Conservation (phyloP, 2,329 filamentous ascomycete species). For the Colletotrichum australisinense region DNA sequence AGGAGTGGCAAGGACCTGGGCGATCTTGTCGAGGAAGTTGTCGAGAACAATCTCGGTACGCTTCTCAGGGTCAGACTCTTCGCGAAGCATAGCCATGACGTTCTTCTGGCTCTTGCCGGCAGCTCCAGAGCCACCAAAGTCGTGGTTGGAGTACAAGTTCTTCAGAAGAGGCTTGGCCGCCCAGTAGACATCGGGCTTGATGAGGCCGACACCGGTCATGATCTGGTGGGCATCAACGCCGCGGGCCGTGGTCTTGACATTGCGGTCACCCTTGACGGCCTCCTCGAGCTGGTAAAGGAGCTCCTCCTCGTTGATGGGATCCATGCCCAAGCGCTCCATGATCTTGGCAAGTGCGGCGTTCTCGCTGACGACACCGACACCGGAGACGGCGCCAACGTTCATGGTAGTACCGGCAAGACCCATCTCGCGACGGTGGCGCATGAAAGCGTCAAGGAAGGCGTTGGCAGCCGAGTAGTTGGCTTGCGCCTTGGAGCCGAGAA, state of each 20-base stretch:
- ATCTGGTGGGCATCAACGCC: constrained; percentile 38
- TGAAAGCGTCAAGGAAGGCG: constrained; percentile 47
- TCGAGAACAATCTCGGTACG: constrained; percentile 31
- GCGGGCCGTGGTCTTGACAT: constrained; percentile 6
- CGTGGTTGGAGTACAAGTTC: constrained; percentile 40
- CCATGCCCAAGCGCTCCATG: constrained; percentile 36
- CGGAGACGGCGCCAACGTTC: constrained; percentile 48
- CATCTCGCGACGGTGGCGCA: constrained; percentile 40
- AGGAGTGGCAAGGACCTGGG: constrained; percentile 32
- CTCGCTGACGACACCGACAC: constrained; percentile 38
- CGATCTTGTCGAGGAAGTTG: constrained; percentile 38
- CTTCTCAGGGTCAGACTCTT: background rate
- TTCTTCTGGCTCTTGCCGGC: background rate
- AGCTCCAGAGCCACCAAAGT: constrained; percentile 31
- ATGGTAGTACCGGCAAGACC: constrained; percentile 47
- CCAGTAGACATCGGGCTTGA: constrained; percentile 40
- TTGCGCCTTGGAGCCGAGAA: constrained; percentile 38
- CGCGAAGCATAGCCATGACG: background rate
- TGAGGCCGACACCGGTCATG: constrained; percentile 39
- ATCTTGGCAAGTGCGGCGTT: constrained; percentile 34
- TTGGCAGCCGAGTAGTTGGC: constrained; percentile 52
- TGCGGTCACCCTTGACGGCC: constrained; percentile 35
- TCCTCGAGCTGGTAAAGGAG: constrained; percentile 40
- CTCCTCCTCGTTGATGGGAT: constrained; percentile 38
- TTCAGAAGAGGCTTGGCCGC: constrained; percentile 38